Conservation (phyloP, 2,329 filamentous ascomycete species). For the Verticillium albo-atrum region DNA sequence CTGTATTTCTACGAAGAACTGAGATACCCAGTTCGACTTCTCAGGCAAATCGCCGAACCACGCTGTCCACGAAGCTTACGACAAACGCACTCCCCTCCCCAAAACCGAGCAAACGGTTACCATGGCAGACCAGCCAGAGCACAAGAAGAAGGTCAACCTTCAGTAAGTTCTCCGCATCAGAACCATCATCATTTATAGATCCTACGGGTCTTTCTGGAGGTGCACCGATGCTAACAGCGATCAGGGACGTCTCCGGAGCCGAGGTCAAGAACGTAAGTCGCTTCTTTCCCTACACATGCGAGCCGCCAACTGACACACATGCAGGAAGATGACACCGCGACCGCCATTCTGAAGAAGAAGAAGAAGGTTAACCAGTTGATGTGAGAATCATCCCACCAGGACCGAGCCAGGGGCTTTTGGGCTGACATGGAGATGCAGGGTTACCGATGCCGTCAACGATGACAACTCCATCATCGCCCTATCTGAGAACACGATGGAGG, state of each 20-base stretch:
- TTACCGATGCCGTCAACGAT: slow-evolving; percentile 98
- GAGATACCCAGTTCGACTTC: not conserved
- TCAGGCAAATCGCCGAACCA: not conserved
- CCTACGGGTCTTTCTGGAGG: not conserved
- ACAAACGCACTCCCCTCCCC: not conserved
- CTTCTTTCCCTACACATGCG: slow-evolving; percentile 11
- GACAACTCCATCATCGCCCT: slow-evolving; percentile 99
- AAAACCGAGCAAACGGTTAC: slow-evolving; percentile 32
- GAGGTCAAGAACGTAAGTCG: slow-evolving; percentile 74
- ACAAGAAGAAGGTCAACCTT: slow-evolving; percentile 81
- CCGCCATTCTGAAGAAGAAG: slow-evolving; percentile 99
- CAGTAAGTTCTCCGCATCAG: slow-evolving; percentile 49
- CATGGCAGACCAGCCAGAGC: slow-evolving; percentile 69
- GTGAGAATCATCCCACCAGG: slow-evolving; percentile 48
- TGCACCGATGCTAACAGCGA: slow-evolving; percentile 5
- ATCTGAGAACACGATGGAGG: slow-evolving; percentile 98
- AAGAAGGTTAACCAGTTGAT: slow-evolving; percentile 99
- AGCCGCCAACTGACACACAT: slow-evolving; percentile 25
- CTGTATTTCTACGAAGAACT: not conserved
- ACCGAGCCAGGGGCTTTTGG: not conserved
- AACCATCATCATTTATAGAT: not conserved
- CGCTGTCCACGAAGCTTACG: not conserved
- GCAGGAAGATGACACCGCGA: slow-evolving; percentile 85
- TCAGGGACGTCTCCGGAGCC: slow-evolving; percentile 82
- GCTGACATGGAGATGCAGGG: slow-evolving; percentile 50